A percentile compares a stretch with the other conserved stretches of the same genome.
These are phyloP conservation scores for Fusarium nanum DNA, from an alignment of 2,329 filamentous ascomycete genomes.

Conservation along the genomic window DNA sequence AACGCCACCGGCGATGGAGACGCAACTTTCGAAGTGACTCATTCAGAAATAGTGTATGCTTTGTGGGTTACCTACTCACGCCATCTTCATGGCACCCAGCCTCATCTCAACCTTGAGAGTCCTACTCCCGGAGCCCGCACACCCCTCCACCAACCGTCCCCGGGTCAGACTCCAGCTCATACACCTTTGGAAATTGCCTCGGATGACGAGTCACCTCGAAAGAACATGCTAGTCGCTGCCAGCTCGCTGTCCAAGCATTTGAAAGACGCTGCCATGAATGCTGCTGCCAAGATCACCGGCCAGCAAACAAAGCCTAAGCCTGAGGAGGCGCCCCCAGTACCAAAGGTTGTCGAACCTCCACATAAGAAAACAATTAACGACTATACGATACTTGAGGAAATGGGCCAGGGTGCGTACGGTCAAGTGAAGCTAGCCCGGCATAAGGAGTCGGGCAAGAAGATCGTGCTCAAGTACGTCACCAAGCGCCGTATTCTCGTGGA, in stretches of 20 bases:
- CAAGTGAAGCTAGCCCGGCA: constrained; percentile 95
- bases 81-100: constrained; percentile 82
- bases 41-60: constrained; percentile 88
- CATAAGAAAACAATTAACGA: constrained; percentile 88
- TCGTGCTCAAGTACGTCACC: constrained; percentile 97
- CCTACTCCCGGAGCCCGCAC: constrained; percentile 73
- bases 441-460: constrained; percentile 82
- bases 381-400: constrained; percentile 94
- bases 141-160: constrained; percentile 81
- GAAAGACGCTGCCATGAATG: constrained; percentile 66
- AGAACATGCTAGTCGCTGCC: constrained; percentile 55
- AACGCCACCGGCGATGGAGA: constrained; percentile 55
- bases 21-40: constrained; percentile 60
- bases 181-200: constrained; percentile 68
- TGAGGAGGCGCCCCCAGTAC: constrained; percentile 49
- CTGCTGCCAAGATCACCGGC: constrained; percentile 65
- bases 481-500: constrained; percentile 97
- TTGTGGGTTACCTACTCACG: constrained; percentile 98
- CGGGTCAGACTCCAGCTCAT: constrained; percentile 73
- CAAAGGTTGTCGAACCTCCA: constrained; percentile 53
- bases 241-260: constrained; percentile 67
- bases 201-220: constrained; percentile 61
- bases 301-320: constrained; percentile 51
- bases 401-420: constrained; percentile 97
- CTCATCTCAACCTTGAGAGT: constrained; percentile 68